Evolutionary conservation across 1,139 yeast species (phyloP), one percentile per base, ranked within the genome.

Genomic region (Maudiozyma humilis): DNA sequence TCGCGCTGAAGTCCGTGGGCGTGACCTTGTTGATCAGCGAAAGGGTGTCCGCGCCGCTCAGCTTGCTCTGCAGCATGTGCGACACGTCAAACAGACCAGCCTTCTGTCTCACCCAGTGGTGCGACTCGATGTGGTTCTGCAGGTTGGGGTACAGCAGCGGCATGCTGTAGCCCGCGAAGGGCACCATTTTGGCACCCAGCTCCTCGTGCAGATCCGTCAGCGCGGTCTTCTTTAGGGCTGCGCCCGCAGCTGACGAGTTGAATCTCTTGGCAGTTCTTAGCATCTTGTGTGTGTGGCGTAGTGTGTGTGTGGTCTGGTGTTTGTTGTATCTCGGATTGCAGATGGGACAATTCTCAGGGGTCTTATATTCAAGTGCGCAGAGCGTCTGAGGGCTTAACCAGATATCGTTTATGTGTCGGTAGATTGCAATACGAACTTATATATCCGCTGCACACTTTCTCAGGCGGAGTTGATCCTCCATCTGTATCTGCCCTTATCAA

Each of bases 51-150:
- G 75, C 67, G 12, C 98, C 98, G 2, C 65, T 62, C 49, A 91
- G 64, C 37, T 71, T 73, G 65, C 91, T 96, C 67, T 91, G 97
- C 47, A 89, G 75, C 98, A 91, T 91, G 67, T 91, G 98, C 47
- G 96, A 85, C 39, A 91, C 98, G 63, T 91, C 98, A 58, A 91
- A 91, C 46, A 91, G 69, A 4, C 98, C 98, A 40, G 89, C 91
- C 51, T 84, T 77, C 30, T 71, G 61, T 63, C 98, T 78, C 1
- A 91, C 94, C 96, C 97, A 91, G 50, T 82, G 76, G 68, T 91
- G 98, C 1, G 96, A 88, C 49, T 88, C 95, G 40, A 87, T 79
- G 64, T 89, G 97, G 3, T 87, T 67, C 65, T 86, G 95, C 17
- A 73, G 79, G 53, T 78, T 75, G 4, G 51, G 51, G 69, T 89